These are phyloP conservation scores for Tetrahymena elliotti DNA, from an alignment of 73 alveolate species.

Conservation along the genomic window DNA sequence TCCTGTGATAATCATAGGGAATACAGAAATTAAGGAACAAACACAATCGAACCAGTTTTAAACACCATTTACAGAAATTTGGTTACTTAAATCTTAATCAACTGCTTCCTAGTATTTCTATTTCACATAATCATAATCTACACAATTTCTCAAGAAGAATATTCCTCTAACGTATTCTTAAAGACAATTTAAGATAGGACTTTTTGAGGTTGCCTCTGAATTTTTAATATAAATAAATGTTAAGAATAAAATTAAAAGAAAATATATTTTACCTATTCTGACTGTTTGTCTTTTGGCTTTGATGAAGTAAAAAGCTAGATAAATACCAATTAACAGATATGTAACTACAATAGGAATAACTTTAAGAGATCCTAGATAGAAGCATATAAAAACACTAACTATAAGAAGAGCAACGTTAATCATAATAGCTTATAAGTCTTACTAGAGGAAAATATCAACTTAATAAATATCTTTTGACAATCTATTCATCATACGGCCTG, in stretches of 20 bases:
- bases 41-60: constrained; percentile 10
- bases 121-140: not conserved
- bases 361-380: not conserved
- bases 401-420: not conserved
- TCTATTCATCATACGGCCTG: constrained; percentile 32
- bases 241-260: not conserved
- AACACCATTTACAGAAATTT: constrained; percentile 7
- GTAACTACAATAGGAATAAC: not conserved
- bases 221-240: not conserved
- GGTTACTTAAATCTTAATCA: constrained; percentile 18
- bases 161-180: constrained; percentile 11
- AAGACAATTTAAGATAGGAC: constrained; percentile 6
- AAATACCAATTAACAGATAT: not conserved
- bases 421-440: not conserved
- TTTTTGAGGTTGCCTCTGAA: constrained; percentile 6
- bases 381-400: not conserved
- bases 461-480: constrained; percentile 16
- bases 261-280: not conserved
- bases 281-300: constrained; percentile 1
- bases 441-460: not conserved
- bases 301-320: not conserved
- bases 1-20: not conserved
- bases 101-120: not conserved
- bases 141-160: constrained; percentile 3
- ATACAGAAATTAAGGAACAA: not conserved